Evolutionary conservation across 129 eudicot genomes (phyloP), one percentile per base, ranked within the genome.

Genomic region (Smallanthus sonchifolius): DNA sequence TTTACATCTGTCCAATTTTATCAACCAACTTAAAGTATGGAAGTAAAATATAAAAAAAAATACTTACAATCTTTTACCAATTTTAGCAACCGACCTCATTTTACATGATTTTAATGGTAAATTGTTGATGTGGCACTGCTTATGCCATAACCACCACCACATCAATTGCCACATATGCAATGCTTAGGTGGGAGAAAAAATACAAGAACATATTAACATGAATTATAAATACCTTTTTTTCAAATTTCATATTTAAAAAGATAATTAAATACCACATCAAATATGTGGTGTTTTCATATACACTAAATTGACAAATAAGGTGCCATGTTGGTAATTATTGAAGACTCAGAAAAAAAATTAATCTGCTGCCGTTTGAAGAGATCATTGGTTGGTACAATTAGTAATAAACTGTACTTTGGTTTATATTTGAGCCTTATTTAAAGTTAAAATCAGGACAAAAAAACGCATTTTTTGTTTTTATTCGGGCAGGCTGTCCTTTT

Each of bases 271-370:
- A 54, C 60, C 0, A 54, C 30, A 54, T 54, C 28, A 54, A 54
- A 54, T 54, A 32, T 54, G 13, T 54, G 60, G 32, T 54, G 30
- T 54, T 7, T 16, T 54, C 60, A 54, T n/a, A 15, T n/a, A 49
- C 57, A 15, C 57, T n/a, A n/a, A 69, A 32, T 69, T 40, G 40
- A 70, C 35, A 70, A 70, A 64, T 5, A 30, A 64, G 48, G 15
- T 45, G 15, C 6, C 51, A 4, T 15, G 1, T 44, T 44, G n/a
- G 4, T 65, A 65, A 6, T 42, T 36, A 65, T 14, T 49, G 20
- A 49, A 49, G 57, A 49, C n/a, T 49, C 24, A 6, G 57, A 5
- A 16, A 52, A 52, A 52, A 54, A 47, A 14, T 5, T 17, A 30
- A 17, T 54, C 32, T 7, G 32, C 30, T 54, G 7, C 60, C 60